Percentiles rank a stretch among this genome's conserved stretches.
Conservation (phyloP, 2,329 filamentous ascomycete species). For the Trichoderma sp. region DNA sequence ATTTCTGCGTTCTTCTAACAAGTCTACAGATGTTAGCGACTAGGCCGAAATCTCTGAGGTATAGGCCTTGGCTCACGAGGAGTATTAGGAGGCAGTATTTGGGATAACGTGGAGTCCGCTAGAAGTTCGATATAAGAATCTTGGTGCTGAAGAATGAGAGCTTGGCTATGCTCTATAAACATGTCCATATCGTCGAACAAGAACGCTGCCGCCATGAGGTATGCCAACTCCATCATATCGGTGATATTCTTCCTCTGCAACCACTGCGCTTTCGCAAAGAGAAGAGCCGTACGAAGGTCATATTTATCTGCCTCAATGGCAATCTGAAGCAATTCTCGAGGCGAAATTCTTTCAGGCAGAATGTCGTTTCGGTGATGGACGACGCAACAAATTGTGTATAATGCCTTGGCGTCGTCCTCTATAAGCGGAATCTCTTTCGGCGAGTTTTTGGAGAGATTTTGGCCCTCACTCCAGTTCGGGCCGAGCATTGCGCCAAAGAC, state of each 20-base stretch:
- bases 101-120: background rate
- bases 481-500: background rate
- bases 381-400: background rate
- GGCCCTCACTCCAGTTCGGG: background rate
- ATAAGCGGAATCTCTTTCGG: background rate
- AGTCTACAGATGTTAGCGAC: background rate
- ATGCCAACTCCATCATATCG: background rate
- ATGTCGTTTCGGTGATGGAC: background rate
- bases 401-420: background rate
- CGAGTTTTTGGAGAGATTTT: background rate
- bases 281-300: background rate
- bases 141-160: background rate
- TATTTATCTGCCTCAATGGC: background rate
- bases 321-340: background rate
- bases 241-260: background rate
- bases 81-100: background rate
- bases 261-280: background rate
- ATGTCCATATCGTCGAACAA: background rate
- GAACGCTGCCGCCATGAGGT: background rate
- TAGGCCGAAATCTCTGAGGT: background rate
- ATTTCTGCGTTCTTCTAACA: background rate
- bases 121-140: background rate
- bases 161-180: background rate
- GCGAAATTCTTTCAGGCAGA: background rate
- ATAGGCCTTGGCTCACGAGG: background rate